Evolutionary conservation across 2,329 filamentous ascomycete species (phyloP), one percentile per base, ranked within the genome.

Genomic region (Emydomyces testavorans): DNA sequence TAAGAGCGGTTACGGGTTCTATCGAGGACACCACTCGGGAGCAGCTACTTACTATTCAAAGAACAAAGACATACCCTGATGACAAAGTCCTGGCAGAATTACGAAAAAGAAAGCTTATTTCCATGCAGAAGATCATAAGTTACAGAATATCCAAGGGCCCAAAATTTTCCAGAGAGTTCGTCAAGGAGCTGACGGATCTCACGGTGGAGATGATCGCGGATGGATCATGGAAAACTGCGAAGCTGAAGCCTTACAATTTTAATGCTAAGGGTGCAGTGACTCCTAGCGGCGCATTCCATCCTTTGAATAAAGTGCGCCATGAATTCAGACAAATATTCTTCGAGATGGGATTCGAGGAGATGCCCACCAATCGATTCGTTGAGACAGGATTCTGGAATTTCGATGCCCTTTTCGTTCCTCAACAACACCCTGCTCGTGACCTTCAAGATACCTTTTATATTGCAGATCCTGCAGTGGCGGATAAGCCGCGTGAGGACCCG

Each of bases 321-420:
- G 92, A 96, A 70, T 94, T 98, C 77, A 77, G 92, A 50, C 85
- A 92, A 63, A 95, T 98, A 64, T 98, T 98, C 80, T 96, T 98
- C 70, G 88, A 94, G 65, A 94, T 94, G 82, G 92, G 90, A 46
- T 98, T 96, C 72, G 82, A 90, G 61, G 92, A 98, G 73, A 96
- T 98, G 92, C 85, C 89, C 11, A 95, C 90, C 42, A 83, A 84
- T 69, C 80, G 85, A 65, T 95, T 82, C 64, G 89, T 96, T 53
- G 92, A 98, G 71, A 90, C 89, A 10, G 89, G 90, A 39, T 95
- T 96, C 80, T 98, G 92, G 88, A 96, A 96, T 70, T 96, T 96
- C 67, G 90, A 96, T 62, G 81, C 89, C 20, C 85, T 98, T 54
- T 95, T 90, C 67, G 90, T 96, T 46, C 90, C 90, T 24, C 92